Base-by-base conservation (phyloP, 768 basidiomycete genomes). In the Amanita rubescens region DNA sequence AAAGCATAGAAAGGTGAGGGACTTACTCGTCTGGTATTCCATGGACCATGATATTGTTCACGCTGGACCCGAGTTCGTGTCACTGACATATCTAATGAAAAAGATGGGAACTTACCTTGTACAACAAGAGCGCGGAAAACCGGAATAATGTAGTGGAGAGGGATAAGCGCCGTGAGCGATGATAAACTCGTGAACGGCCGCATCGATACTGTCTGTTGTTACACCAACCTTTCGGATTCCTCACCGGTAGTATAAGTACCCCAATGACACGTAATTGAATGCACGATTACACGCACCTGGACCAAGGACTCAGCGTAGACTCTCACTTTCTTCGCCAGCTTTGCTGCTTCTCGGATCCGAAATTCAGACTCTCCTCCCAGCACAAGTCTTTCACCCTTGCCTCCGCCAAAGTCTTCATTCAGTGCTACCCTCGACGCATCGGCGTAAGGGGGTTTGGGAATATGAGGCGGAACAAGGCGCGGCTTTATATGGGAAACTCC, bases 21-120 rank as follows among this genome's bases (percentile, higher is more conserved):
- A 66, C 80, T 59, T 58, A 93, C 91, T 89, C 79, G 70, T 95
- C 91, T 25, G 94, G 94, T 53, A 96, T 93, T 0, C 93, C 94
- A 63, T 96, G 92, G 9, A 77, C 79, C 44, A 93, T 76, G 32
- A 95, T 71, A 59, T 95, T 95, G 62, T 96, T 96, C 51, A 94
- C 74, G 57, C 92, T 93, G 22, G 73, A 79, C 55, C 75, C 38
- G 75, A 56, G 72, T 60, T 73, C 75, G 3, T 76, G 74, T 32
- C 14, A 56, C 76, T 76, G 27, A 66, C 66, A 19, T 63, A 56
- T 59, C 10, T 41, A 35, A 7, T 5, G 9, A n/a, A 4, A 47
- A 2, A 52, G 25, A 55, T 3, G 45, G 55, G 35, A 33, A 22
- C 47, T 24, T 44, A 75, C 76, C 76, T 80, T 11, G 89, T 91